Evolutionary conservation across 768 basidiomycete species (phyloP).

Genomic region (Tylopilus vinaceipallidus): DNA sequence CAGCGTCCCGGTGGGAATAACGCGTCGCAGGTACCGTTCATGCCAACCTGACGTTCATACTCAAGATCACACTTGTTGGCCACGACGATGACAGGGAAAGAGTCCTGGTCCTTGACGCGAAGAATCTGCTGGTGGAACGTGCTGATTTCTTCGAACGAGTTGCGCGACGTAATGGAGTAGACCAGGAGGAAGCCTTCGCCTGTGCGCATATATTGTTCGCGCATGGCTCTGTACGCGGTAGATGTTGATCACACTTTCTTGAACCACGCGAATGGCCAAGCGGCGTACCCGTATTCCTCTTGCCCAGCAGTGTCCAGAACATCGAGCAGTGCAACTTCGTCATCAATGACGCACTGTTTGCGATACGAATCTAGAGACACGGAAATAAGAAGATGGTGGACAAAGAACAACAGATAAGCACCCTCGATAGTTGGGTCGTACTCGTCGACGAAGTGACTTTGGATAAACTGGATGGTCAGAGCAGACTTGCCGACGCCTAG

Average conservation of each 20-base stretch:
- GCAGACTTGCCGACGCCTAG: constrained; percentile 74
- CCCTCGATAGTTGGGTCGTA: constrained; percentile 96
- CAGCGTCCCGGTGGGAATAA: not conserved
- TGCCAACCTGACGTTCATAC: constrained; percentile 93
- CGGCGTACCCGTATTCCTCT: constrained; percentile 91
- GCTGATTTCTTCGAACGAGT: constrained; percentile 96
- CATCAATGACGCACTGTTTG: constrained; percentile 96
- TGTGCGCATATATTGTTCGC: constrained; percentile 98
- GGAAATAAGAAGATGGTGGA: not conserved
- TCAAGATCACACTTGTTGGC: constrained; percentile 99
- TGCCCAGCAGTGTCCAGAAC: constrained; percentile 97
- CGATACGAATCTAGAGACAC: constrained; percentile 79
- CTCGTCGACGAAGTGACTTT: constrained; percentile 90
- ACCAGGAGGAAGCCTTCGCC: constrained; percentile 98
- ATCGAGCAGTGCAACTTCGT: constrained; percentile 96
- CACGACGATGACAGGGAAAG: constrained; percentile 92
- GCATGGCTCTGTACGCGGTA: constrained; percentile 73
- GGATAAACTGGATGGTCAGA: constrained; percentile 97
- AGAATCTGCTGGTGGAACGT: constrained; percentile 96
- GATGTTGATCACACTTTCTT: not conserved
- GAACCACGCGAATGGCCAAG: constrained; percentile 1
- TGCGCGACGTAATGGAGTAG: constrained; percentile 96
- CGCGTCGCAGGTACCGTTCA: constrained; percentile 65
- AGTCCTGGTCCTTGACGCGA: constrained; percentile 94
- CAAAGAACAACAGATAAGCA: constrained; percentile 23